Conservation (phyloP, 805 yeast genomes). For the Osmozyma mogii region DNA sequence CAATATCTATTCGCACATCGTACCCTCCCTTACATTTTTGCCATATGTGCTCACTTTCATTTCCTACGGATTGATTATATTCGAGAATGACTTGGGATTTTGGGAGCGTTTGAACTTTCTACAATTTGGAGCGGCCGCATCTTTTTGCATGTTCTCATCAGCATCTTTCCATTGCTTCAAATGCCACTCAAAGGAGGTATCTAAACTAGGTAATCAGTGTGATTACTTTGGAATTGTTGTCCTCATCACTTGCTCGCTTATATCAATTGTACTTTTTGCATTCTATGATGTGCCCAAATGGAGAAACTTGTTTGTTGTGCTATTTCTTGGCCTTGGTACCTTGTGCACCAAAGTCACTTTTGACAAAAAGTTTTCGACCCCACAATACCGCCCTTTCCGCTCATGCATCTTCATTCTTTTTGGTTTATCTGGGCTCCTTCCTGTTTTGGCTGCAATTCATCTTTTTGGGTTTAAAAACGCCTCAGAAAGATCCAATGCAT, state of each 20-base stretch:
- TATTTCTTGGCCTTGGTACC: slow-evolving; percentile 50
- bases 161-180: slow-evolving; percentile 62
- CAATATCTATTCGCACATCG: slow-evolving; percentile 60
- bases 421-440: slow-evolving; percentile 72
- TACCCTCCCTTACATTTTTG: slow-evolving; percentile 32
- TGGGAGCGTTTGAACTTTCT: slow-evolving; percentile 45
- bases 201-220: slow-evolving; percentile 55
- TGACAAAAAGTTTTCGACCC: slow-evolving; percentile 56
- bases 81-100: slow-evolving; percentile 16
- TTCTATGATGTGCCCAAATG: slow-evolving; percentile 36
- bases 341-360: slow-evolving; percentile 59
- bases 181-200: slow-evolving; percentile 52
- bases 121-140: slow-evolving; percentile 50
- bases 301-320: slow-evolving; percentile 29
- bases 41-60: slow-evolving; percentile 19
- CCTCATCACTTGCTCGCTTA: slow-evolving; percentile 40
- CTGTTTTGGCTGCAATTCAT: slow-evolving; percentile 48
- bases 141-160: slow-evolving; percentile 52
- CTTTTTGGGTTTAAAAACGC: slow-evolving; percentile 45
- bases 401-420: slow-evolving; percentile 73
- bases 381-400: slow-evolving; percentile 67
- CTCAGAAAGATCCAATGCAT: slow-evolving; percentile 43
- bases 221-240: slow-evolving; percentile 73
- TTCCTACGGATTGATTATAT: slow-evolving; percentile 18
- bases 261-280: slow-evolving; percentile 28